Conservation (phyloP, 768 basidiomycete species). For the Leccinum subgranulosum region DNA sequence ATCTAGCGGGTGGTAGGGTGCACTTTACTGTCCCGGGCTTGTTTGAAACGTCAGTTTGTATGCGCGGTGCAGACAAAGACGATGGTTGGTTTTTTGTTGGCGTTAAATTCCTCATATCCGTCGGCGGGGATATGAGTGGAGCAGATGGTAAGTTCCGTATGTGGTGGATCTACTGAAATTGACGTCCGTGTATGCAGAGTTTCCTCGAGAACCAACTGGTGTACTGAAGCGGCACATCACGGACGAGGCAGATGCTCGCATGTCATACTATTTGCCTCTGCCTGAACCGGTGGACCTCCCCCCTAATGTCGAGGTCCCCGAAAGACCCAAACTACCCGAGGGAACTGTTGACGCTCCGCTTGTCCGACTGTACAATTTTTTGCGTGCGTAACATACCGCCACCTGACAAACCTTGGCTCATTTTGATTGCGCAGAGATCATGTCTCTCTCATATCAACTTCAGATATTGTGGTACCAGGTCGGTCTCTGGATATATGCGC, state of each 20-base stretch:
- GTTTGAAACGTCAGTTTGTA: slow-evolving; percentile 71
- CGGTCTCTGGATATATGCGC: slow-evolving; percentile 1
- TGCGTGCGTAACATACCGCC: slow-evolving; percentile 56
- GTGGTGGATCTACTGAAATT: not conserved
- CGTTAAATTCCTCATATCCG: slow-evolving; percentile 69
- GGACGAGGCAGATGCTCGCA: slow-evolving; percentile 67
- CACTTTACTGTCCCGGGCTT: slow-evolving; percentile 70
- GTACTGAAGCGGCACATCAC: slow-evolving; percentile 63
- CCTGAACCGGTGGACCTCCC: slow-evolving; percentile 41
- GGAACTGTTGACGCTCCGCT: slow-evolving; percentile 78
- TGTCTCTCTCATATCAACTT: slow-evolving; percentile 89
- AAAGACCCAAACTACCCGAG: slow-evolving; percentile 49
- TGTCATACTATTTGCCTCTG: slow-evolving; percentile 59
- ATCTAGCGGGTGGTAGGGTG: slow-evolving; percentile 70
- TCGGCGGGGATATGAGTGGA: slow-evolving; percentile 71
- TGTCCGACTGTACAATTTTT: slow-evolving; percentile 80
- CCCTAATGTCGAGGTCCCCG: slow-evolving; percentile 40
- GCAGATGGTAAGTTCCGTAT: slow-evolving; percentile 52
- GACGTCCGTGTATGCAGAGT: slow-evolving; percentile 44
- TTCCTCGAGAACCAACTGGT: slow-evolving; percentile 65
- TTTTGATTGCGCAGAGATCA: slow-evolving; percentile 57
- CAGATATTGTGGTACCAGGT: slow-evolving; percentile 84
- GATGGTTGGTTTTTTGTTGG: slow-evolving; percentile 87
- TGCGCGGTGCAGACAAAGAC: slow-evolving; percentile 62
- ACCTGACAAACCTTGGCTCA: not conserved